Base-by-base conservation (phyloP, 257 asterid genomes). In the Coffea eugenioides region DNA sequence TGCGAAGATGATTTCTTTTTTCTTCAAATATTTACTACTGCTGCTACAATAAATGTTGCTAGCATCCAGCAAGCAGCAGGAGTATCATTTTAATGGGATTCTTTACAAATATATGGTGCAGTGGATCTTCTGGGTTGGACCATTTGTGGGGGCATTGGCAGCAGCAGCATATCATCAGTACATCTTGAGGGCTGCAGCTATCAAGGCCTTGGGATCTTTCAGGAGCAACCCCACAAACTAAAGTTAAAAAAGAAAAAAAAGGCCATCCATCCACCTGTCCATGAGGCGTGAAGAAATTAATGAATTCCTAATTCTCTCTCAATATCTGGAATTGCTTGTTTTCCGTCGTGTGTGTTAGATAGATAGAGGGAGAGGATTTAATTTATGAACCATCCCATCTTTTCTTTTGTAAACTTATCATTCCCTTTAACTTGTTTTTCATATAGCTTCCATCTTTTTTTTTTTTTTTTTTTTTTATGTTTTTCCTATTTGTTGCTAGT, bases 81-180 rank as follows among this genome's bases (percentile, higher is more conserved):
- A 39, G 43, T 39, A 39, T 2, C 43, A 39, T 39, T 39, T 39
- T 39, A 39, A 4, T 39, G 43, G 43, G 3, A 39, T 39, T 39
- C 43, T 39, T 39, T 39, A 39, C 3, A 39, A 39, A 31, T 31
- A 31, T 39, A 2, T 39, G 43, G 43, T 39, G 43, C 43, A 39
- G 43, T 39, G 43, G 43, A 39, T 39, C 43, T 39, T 39, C 43
- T 39, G 43, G 98, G 97, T 94, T 46, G 97, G 98, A 21, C 98
- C 98, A 27, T 86, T 94, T 6, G 88, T 90, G 48, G 98, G 98
- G 77, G 98, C 98, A 12, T 20, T 86, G 77, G 90, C 90, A 12
- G 97, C 97, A 77, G 95, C 97, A 76, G 93, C 93, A 27, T 93
- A 93, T 84, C 97, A 91, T 84, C 95, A 91, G 87, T 93, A 89